Conservation (phyloP, 495 filamentous ascomycete genomes). For the Apodospora peruviana region DNA sequence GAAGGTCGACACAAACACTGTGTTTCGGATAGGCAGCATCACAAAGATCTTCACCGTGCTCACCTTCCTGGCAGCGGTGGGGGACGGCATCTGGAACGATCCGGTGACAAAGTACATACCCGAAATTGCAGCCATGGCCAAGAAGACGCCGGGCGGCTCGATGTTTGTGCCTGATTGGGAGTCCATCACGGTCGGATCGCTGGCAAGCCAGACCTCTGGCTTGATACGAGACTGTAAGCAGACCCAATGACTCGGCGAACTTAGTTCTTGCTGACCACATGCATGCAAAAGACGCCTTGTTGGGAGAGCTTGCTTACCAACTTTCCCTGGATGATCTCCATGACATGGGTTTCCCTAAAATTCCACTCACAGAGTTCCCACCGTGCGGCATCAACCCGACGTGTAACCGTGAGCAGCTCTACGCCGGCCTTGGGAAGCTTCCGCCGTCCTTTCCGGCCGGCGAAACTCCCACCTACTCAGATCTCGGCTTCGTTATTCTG, state of each 20-base stretch:
- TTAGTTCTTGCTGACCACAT: neutral
- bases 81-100: slow-evolving; percentile 31
- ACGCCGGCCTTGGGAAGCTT: slow-evolving; percentile 23
- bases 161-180: slow-evolving; percentile 45
- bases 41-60: slow-evolving; percentile 46
- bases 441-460: slow-evolving; percentile 32
- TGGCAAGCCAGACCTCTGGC: slow-evolving; percentile 50
- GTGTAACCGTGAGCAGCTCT: slow-evolving; percentile 36
- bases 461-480: slow-evolving; percentile 33
- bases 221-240: slow-evolving; percentile 39
- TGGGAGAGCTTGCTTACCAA: slow-evolving; percentile 35
- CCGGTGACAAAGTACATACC: slow-evolving; percentile 48
- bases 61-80: slow-evolving; percentile 32
- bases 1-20: slow-evolving; percentile 36
- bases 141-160: slow-evolving; percentile 27
- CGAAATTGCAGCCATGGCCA: slow-evolving; percentile 37
- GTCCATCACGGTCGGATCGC: slow-evolving; percentile 47
- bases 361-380: slow-evolving; percentile 39
- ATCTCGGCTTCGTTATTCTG: slow-evolving; percentile 35
- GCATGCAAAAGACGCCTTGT: slow-evolving; percentile 29
- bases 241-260: neutral
- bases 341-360: slow-evolving; percentile 25
- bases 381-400: slow-evolving; percentile 36
- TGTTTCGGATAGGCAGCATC: slow-evolving; percentile 45
- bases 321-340: slow-evolving; percentile 15